Conservation (phyloP, 2,329 filamentous ascomycete species). For the Colletotrichum sansevieriae region DNA sequence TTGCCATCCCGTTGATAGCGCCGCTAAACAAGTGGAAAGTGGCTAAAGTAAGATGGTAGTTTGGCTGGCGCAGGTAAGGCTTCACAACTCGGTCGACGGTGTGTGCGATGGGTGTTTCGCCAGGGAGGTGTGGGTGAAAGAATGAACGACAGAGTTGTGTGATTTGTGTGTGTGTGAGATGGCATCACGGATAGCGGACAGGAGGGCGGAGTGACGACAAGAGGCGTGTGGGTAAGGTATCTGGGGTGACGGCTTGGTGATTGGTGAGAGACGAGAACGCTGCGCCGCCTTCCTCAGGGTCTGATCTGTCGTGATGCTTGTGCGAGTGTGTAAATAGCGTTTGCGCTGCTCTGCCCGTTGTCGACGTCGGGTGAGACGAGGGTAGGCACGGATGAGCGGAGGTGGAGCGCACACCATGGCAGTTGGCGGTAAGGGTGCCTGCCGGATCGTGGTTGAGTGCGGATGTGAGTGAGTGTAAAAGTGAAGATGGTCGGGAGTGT, state of each 20-base stretch:
- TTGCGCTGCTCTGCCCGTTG: constrained; percentile 17
- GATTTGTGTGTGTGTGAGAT: not conserved
- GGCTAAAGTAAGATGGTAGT: constrained; percentile 10
- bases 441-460: not conserved
- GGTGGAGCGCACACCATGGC: not conserved
- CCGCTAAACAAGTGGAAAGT: constrained; percentile 20
- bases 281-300: constrained; percentile 19
- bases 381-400: constrained; percentile 12
- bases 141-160: not conserved
- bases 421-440: constrained; percentile 19
- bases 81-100: constrained; percentile 11
- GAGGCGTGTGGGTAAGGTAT: constrained; percentile 40
- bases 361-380: constrained; percentile 10
- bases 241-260: constrained; percentile 29
- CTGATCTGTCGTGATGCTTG: constrained; percentile 22
- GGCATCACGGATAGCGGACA: not conserved
- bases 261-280: not conserved
- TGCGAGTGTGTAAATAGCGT: constrained; percentile 32
- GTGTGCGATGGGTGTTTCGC: constrained; percentile 28
- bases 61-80: constrained; percentile 29
- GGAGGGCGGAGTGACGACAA: not conserved
- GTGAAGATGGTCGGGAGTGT: too few relatives aligned
- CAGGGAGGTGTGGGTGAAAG: constrained; percentile 27
- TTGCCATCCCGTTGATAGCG: constrained; percentile 38
- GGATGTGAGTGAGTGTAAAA: not conserved